Conservation (phyloP, 352 stramenopile genomes). For the Globisporangium perplexum region DNA sequence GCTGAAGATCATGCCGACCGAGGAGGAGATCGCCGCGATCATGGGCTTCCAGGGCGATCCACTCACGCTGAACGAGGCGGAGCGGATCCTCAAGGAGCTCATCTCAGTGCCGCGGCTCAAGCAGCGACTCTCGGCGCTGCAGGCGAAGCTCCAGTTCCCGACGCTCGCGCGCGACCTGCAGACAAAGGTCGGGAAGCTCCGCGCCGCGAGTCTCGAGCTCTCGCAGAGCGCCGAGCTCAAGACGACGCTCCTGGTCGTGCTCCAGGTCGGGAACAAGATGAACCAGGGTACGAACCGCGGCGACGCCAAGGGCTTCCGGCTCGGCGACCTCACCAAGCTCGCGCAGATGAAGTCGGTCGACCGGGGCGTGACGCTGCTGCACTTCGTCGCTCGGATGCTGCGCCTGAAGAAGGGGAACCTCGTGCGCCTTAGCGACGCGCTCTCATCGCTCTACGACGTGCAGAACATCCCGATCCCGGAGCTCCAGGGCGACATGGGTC, state of each 20-base stretch:
- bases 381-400: constrained; percentile 70
- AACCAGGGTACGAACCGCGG: constrained; percentile 67
- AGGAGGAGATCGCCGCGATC: constrained; percentile 79
- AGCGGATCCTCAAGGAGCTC: constrained; percentile 74
- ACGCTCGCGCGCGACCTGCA: constrained; percentile 54
- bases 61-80: constrained; percentile 65
- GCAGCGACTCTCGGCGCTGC: constrained; percentile 47
- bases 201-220: constrained; percentile 51
- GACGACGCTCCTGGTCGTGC: constrained; percentile 54
- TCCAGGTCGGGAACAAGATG: constrained; percentile 86
- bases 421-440: constrained; percentile 51
- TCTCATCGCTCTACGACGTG: constrained; percentile 65
- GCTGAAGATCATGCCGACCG: constrained; percentile 84
- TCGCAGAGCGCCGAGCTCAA: constrained; percentile 62
- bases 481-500: constrained; percentile 62
- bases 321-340: constrained; percentile 65
- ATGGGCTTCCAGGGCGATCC: constrained; percentile 53
- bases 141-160: constrained; percentile 65
- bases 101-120: constrained; percentile 70
- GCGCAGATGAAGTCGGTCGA: constrained; percentile 62
- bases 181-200: constrained; percentile 58
- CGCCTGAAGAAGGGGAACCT: constrained; percentile 62
- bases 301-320: constrained; percentile 64
- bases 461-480: constrained; percentile 75
- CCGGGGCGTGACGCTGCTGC: constrained; percentile 56